phyloP scores from a whole-genome alignment of 176 grass and related monocot species.

The Neostapfia colusana region DNA sequence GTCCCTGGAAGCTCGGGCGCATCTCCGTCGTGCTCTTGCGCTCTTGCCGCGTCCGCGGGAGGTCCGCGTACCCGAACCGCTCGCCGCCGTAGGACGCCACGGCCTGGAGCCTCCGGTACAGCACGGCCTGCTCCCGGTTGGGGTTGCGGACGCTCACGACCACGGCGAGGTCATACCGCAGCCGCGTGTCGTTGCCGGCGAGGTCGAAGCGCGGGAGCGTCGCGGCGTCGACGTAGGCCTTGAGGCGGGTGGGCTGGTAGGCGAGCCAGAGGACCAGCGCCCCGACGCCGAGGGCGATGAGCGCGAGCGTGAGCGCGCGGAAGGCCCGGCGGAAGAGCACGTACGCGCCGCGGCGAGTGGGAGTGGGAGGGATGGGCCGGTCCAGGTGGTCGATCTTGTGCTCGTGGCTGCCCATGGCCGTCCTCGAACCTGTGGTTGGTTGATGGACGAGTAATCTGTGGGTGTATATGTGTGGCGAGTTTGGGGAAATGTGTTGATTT shows the following conservation, averaged over 20 bases:
- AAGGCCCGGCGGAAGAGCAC: constrained; percentile 22
- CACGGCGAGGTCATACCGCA: constrained; percentile 46
- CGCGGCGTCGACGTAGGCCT: constrained; percentile 47
- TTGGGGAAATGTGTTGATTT: not conserved
- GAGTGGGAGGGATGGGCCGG: constrained; percentile 6
- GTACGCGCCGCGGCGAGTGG: not conserved
- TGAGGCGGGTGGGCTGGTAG: constrained; percentile 50
- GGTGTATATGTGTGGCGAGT: not conserved
- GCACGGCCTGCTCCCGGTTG: constrained; percentile 47
- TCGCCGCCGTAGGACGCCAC: constrained; percentile 51
- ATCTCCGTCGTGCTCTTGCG: constrained; percentile 43
- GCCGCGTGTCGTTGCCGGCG: not conserved
- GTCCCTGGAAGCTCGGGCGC: constrained; percentile 14
- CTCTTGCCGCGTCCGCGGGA: constrained; percentile 35
- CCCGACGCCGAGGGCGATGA: constrained; percentile 42
- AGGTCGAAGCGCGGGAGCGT: constrained; percentile 54
- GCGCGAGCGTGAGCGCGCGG: constrained; percentile 25
- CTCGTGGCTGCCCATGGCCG: constrained; percentile 28
- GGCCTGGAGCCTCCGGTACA: constrained; percentile 50
- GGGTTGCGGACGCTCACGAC: constrained; percentile 56
- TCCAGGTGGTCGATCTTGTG: constrained; percentile 39
- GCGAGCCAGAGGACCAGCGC: constrained; percentile 58
- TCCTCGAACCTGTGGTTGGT: not conserved
- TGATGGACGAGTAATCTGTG: not conserved
- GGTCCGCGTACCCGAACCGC: constrained; percentile 18